Percentiles rank a stretch among this genome's conserved stretches.
Evolutionary conservation across 768 basidiomycete genomes (phyloP).

Genomic region (Kwoniella heveanensis): DNA sequence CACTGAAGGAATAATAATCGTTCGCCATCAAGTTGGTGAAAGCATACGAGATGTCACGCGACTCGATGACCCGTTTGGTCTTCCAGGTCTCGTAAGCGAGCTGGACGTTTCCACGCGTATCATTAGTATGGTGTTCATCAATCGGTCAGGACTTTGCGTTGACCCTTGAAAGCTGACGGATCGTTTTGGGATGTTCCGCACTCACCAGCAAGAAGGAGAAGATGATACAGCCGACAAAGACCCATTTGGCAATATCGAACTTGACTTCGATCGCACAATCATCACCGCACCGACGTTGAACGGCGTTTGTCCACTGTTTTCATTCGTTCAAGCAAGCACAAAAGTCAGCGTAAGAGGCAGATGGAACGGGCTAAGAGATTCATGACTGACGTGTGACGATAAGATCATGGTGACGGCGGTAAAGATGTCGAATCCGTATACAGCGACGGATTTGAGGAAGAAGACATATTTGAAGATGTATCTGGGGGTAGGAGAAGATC

Average conservation of each 20-base stretch:
- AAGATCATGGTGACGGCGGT: constrained; percentile 95
- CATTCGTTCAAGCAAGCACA: too few species aligned
- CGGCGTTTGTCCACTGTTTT: constrained; percentile 88
- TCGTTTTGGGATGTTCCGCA: constrained; percentile 25
- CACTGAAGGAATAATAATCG: constrained; percentile 92
- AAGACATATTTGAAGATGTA: constrained; percentile 92
- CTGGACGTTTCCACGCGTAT: constrained; percentile 57
- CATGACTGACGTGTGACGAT: constrained; percentile 64
- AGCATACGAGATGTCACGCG: constrained; percentile 94
- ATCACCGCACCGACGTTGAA: constrained; percentile 71
- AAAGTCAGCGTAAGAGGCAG: too few species aligned
- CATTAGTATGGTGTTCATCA: neutral
- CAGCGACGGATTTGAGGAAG: constrained; percentile 91
- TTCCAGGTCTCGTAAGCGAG: constrained; percentile 90
- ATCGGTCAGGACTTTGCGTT: constrained; percentile 4
- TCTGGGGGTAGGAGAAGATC: constrained; percentile 57
- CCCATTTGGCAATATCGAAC: constrained; percentile 87
- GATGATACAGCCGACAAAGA: constrained; percentile 97
- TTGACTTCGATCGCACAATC: constrained; percentile 79
- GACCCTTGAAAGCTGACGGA: too few species aligned
- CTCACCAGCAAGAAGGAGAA: constrained; percentile 92
- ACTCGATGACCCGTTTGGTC: constrained; percentile 88
- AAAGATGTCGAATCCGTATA: constrained; percentile 97
- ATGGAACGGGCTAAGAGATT: too few species aligned
- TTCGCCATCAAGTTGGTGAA: constrained; percentile 98